Percentiles rank a stretch among this genome's conserved stretches.
Conservation (phyloP, 805 yeast genomes). For the Candida michaelii region DNA sequence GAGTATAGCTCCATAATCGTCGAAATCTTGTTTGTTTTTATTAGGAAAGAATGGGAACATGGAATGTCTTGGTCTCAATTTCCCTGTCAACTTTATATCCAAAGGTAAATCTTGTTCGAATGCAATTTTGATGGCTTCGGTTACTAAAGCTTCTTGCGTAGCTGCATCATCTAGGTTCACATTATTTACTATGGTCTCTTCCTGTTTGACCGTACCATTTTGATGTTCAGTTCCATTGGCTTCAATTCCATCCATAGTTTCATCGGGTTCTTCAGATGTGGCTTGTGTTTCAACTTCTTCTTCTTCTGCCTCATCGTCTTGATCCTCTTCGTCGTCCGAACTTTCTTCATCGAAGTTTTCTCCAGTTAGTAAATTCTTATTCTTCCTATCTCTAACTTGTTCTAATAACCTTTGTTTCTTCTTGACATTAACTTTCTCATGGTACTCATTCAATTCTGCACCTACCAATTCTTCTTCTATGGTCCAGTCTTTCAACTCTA, state of each 20-base stretch:
- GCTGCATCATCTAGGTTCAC: constrained; percentile 30
- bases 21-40: constrained; percentile 55
- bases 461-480: constrained; percentile 53
- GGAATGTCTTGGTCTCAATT: constrained; percentile 50
- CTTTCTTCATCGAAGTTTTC: constrained; percentile 34
- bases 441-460: constrained; percentile 50
- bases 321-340: constrained; percentile 35
- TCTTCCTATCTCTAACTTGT: constrained; percentile 42
- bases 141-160: constrained; percentile 40
- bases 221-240: constrained; percentile 5
- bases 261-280: constrained; percentile 7
- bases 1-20: constrained; percentile 85
- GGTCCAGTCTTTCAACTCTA: constrained; percentile 40
- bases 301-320: constrained; percentile 31
- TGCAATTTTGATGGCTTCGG: constrained; percentile 36
- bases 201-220: no score
- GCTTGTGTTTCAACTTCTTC: constrained; percentile 23
- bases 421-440: constrained; percentile 44
- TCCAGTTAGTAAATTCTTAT: constrained; percentile 38
- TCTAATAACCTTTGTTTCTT: constrained; percentile 43
- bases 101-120: constrained; percentile 47
- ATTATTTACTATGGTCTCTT: no score
- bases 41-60: constrained; percentile 74
- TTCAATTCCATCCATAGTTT: constrained; percentile 16
- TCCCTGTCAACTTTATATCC: constrained; percentile 49